Evolutionary conservation across 2,329 filamentous ascomycete genomes (phyloP), one percentile per base, ranked within the genome.

Genomic region (Ophiostoma perfectum): DNA sequence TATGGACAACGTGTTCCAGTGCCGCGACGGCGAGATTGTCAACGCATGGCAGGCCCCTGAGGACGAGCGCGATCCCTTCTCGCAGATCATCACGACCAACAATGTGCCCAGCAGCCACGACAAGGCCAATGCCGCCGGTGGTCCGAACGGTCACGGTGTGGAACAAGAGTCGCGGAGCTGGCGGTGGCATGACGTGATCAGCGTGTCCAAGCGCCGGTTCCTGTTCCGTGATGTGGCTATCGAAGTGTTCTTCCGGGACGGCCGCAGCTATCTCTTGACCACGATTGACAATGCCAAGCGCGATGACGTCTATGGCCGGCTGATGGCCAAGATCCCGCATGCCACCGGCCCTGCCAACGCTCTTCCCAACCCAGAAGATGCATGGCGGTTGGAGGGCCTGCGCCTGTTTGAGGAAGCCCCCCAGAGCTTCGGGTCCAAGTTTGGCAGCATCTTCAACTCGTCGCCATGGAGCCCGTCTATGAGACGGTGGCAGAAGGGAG

Each of bases 161-260:
- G 91, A 96, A 65, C 91, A 96, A 74, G 91, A 94, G 70, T 93
- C 90, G 1, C 87, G 93, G 73, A 90, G 90, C 76, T 99, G 95
- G 96, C 90, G 89, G 72, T 99, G 94, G 94, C 86, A 88, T 3
- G 94, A 98, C 76, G 88, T 98, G 14, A 91, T 98, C 73, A 97
- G 93, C 76, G 90, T 98, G 47, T 98, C 94, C 0, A 99, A 99
- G 78, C 88, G 96, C 27, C 89, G 94, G 6, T 99, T 98, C 77
- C 80, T 99, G 4, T 97, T 98, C 78, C 89, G 95, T 39, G 94
- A 99, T 75, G 95, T 99, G 12, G 93, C 92, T 0, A 88, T 98
- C n/a, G 95, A 99, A 76, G 86, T 97, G 2, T 99, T 99, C 80
- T 99, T 99, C 76, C 93, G 93, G 0, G 96, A 99, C 76, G 95